Evolutionary conservation across 2,329 filamentous ascomycete species (phyloP), one percentile per base, ranked within the genome.

Genomic region (Fusarium floridanum): DNA sequence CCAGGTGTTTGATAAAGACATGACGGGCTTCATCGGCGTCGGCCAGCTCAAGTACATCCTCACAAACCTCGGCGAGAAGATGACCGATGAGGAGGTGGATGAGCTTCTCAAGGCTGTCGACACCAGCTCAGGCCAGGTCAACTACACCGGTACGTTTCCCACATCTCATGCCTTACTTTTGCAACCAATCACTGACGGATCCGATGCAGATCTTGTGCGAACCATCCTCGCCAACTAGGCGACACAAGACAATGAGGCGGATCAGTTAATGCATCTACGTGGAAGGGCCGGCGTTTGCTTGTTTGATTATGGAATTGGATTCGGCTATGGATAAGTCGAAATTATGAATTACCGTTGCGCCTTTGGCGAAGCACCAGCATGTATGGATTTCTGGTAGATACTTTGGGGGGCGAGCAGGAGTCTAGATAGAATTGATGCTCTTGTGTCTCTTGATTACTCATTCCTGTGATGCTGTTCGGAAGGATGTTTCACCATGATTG

Each of bases 1-100:
- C 88, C 97, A 99, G 85, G 97, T 99, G 64, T 99, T 99, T 80
- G 97, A 99, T 86, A 99, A 99, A 87, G 97, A 99, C 84, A 93
- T 98, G 91, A 98, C 95, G 70, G 97, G 97, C 62, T 98, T 95
- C 85, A 98, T 99, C 83, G 97, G 96, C 66, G 96, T 98, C 75
- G 97, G 97, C 68, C 97, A 99, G 87, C 90, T 99, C 84, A 94
- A 97, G 86, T 99, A 99, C 87, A 96, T 99, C 83, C 86, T 99
- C 81, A 99, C 97, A 67, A 98, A 98, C 83, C 86, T 99, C 80
- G 97, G 97, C 80, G 97, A 99, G 92, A 98, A 98, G 90, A 98
- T 99, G 95, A 94, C 93, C 72, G 96, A 99, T 80, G 97, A 98
- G 75, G 97, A 99, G 88, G 97, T 99, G 59, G 96, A 98, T 84